Evolutionary conservation across 495 filamentous ascomycete species (phyloP).

Genomic region (Cairneyella variabilis): DNA sequence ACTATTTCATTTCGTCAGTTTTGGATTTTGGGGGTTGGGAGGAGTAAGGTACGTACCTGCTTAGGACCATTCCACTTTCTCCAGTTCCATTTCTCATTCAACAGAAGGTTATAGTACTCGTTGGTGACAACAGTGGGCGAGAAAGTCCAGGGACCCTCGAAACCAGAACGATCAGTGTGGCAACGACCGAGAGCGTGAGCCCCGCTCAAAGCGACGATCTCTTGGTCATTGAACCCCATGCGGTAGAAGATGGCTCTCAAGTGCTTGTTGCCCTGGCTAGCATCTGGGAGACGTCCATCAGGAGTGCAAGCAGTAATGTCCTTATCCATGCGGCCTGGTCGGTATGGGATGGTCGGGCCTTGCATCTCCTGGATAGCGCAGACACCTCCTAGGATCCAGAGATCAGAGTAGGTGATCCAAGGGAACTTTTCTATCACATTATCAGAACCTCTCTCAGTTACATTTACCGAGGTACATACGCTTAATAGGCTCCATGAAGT

Average conservation of each 20-base stretch:
- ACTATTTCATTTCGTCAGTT: constrained; percentile 44
- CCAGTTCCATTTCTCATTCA: constrained; percentile 88
- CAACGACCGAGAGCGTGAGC: constrained; percentile 92
- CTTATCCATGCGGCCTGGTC: constrained; percentile 80
- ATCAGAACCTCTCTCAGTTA: constrained; percentile 30
- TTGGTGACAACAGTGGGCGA: constrained; percentile 92
- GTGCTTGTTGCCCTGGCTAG: constrained; percentile 71
- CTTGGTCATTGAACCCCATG: constrained; percentile 97
- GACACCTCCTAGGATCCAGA: constrained; percentile 90
- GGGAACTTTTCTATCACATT: constrained; percentile 64
- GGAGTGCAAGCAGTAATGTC: constrained; percentile 87
- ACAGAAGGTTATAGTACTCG: constrained; percentile 84
- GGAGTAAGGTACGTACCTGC: constrained; percentile 31
- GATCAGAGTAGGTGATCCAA: constrained; percentile 94
- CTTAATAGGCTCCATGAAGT: constrained; percentile 91
- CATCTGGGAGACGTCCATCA: constrained; percentile 94
- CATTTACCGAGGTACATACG: constrained; percentile 36
- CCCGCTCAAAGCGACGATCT: constrained; percentile 88
- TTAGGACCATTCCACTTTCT: constrained; percentile 92
- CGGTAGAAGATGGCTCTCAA: constrained; percentile 90
- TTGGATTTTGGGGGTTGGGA: not conserved
- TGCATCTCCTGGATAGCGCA: constrained; percentile 92
- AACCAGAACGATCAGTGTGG: constrained; percentile 86
- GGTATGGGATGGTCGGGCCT: constrained; percentile 83
- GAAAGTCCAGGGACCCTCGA: constrained; percentile 93